phyloP scores from a whole-genome alignment of 345 rosid species.

The Brassica juncea region DNA sequence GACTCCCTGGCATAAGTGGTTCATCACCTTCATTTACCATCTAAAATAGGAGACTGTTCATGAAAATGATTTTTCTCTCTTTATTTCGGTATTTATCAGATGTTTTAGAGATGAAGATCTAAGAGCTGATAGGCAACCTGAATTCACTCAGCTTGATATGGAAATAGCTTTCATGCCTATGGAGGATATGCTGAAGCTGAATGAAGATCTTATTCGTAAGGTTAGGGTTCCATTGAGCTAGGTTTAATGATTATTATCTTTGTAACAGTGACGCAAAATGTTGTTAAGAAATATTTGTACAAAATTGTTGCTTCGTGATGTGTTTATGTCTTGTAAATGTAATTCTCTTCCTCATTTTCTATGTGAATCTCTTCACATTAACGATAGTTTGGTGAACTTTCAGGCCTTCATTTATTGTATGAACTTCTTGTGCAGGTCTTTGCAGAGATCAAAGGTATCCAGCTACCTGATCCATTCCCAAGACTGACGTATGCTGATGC shows the following conservation, averaged over 20 bases:
- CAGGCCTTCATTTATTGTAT: neutral
- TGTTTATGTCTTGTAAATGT: neutral
- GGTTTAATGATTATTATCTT: neutral
- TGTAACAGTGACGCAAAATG: neutral
- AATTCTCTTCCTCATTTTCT: neutral
- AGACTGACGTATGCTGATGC: constrained; percentile 93
- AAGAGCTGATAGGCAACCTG: constrained; percentile 98
- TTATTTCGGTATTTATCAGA: constrained; percentile 44
- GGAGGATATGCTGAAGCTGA: constrained; percentile 87
- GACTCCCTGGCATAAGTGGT: neutral
- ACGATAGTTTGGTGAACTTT: neutral
- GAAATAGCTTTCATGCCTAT: constrained; percentile 88
- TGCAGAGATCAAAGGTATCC: constrained; percentile 74
- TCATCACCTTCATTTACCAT: constrained; percentile 21
- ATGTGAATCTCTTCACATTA: constrained; percentile 12
- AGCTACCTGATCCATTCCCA: constrained; percentile 81
- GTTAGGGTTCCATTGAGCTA: constrained; percentile 42
- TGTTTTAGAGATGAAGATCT: constrained; percentile 98
- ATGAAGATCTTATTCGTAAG: constrained; percentile 90
- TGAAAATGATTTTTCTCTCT: constrained; percentile 17
- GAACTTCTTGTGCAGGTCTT: constrained; percentile 63
- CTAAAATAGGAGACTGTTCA: neutral
- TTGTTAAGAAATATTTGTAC: neutral
- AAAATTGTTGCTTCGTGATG: constrained; percentile 7
- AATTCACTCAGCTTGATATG: constrained; percentile 98